Base-by-base conservation (phyloP, 805 yeast genomes). In the Candida dajiaensis region DNA sequence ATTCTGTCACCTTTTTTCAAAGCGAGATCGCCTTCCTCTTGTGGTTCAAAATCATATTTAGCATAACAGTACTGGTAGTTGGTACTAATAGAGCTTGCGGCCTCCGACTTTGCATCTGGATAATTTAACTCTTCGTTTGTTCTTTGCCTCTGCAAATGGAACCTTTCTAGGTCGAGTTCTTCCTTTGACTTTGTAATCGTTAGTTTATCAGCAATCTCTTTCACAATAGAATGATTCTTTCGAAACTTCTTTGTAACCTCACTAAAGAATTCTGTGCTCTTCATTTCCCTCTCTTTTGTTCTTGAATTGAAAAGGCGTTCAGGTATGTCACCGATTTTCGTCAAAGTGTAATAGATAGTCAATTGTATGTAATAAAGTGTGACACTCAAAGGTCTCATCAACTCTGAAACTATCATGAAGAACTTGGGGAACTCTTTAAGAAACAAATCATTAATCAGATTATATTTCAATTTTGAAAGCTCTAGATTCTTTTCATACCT, bases 391-490 rank as follows among this genome's bases (percentile, higher is more conserved):
- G 68, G 69, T 21, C 58, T 55, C 36, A 70, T 54, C 21, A 72
- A 55, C 13, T 53, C 41, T 4, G 61, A 48, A 0, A 71, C 58
- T 11, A 72, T 56, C 7, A 59, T 46, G 46, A 72, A 65, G 41
- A 77, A 72, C 3, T 49, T 42, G 0, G 83, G 82, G 1, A 80
- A 54, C 38, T 78, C 84, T 26, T 47, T 48, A 47, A 76, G 75
- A 49, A 80, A 62, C 3, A 52, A 43, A 5, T 55, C 50, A 54
- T 77, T 75, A 31, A 68, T 50, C 11, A 49, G 41, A 2, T 71
- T 70, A 52, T 71, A 76, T 42, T 55, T 71, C 56, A 48, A 64
- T 47, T 51, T 66, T 50, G 53, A 63, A 44, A 56, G 58, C 49
- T 57, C 66, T 25, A 61, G 39, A 44, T 59, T 59, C 48, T 60